These are phyloP conservation scores for Neonectria hederae DNA, from an alignment of 2,329 filamentous ascomycete species.

Conservation along the genomic window DNA sequence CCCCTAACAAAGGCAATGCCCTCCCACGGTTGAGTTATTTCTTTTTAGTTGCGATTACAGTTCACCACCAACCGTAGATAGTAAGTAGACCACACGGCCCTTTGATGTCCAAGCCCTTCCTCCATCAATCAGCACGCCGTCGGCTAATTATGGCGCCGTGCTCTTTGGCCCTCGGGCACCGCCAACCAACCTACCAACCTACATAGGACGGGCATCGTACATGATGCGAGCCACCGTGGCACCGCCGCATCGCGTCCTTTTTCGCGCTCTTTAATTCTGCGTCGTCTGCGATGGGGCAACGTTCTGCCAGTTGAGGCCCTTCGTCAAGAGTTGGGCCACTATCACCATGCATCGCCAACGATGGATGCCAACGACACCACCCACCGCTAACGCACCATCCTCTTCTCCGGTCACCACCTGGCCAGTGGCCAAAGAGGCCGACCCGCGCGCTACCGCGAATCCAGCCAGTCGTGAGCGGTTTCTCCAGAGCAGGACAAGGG, in stretches of 20 bases:
- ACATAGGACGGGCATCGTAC: constrained; percentile 8
- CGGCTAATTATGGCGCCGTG: neutral
- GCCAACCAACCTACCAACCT: no score
- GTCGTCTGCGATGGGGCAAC: neutral
- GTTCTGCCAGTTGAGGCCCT: neutral
- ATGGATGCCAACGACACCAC: no score
- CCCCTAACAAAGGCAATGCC: neutral
- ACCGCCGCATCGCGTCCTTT: constrained; percentile 1
- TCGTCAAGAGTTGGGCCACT: constrained; percentile 12
- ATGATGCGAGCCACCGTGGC: constrained; percentile 27
- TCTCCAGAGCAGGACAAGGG: constrained; percentile 1
- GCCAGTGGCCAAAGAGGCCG: constrained; percentile 14
- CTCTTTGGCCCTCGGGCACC: neutral
- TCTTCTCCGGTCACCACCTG: constrained; percentile 21
- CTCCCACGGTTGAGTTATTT: neutral
- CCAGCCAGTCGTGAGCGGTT: constrained; percentile 19
- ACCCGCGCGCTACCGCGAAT: constrained; percentile 38
- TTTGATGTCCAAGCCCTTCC: no score
- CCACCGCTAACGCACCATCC: constrained; percentile 22
- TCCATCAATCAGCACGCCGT: neutral
- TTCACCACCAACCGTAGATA: neutral
- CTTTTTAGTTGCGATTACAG: neutral
- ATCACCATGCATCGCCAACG: constrained; percentile 17
- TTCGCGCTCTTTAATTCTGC: constrained; percentile 9
- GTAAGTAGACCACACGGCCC: neutral